Percentiles rank a stretch among this genome's conserved stretches.
These are phyloP conservation scores for Solanum chiquidenum DNA, from an alignment of 257 asterid species.

Conservation along the genomic window DNA sequence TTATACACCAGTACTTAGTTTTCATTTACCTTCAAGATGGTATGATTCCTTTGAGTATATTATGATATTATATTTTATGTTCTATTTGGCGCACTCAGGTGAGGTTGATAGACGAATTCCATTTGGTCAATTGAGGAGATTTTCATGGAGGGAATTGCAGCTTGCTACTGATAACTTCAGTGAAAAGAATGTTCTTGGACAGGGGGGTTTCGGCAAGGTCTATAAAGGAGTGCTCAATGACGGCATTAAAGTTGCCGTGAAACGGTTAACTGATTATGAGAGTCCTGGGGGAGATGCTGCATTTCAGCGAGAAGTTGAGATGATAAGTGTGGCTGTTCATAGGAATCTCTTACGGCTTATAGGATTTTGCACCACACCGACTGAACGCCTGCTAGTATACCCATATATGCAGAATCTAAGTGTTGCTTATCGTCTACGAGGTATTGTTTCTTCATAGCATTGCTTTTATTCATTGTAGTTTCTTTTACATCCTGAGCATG, in stretches of 20 bases:
- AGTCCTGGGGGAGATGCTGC: slow-evolving; percentile 96
- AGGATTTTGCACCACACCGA: slow-evolving; percentile 92
- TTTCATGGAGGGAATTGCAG: slow-evolving; percentile 86
- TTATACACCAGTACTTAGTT: not conserved
- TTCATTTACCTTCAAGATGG: not conserved
- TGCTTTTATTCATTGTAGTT: not conserved
- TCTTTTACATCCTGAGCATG: not conserved
- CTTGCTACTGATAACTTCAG: slow-evolving; percentile 78
- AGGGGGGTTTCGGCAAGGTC: slow-evolving; percentile 94
- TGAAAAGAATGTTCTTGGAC: slow-evolving; percentile 82
- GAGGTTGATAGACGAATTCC: slow-evolving; percentile 85
- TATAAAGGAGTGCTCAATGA: slow-evolving; percentile 75
- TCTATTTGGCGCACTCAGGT: slow-evolving; percentile 30
- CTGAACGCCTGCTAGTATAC: slow-evolving; percentile 79
- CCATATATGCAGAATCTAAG: slow-evolving; percentile 92
- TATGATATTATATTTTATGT: not conserved
- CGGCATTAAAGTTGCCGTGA: slow-evolving; percentile 77
- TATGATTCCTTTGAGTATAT: not conserved
- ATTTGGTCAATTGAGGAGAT: slow-evolving; percentile 89
- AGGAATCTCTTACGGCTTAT: slow-evolving; percentile 71
- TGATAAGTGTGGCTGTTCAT: slow-evolving; percentile 97
- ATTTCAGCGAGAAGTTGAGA: slow-evolving; percentile 93
- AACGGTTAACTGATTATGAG: slow-evolving; percentile 78
- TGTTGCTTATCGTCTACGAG: slow-evolving; percentile 84
- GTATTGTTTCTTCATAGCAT: slow-evolving; percentile 16